Conservation (phyloP, 176 grass and related monocot genomes). For the Oryza glumipatula region DNA sequence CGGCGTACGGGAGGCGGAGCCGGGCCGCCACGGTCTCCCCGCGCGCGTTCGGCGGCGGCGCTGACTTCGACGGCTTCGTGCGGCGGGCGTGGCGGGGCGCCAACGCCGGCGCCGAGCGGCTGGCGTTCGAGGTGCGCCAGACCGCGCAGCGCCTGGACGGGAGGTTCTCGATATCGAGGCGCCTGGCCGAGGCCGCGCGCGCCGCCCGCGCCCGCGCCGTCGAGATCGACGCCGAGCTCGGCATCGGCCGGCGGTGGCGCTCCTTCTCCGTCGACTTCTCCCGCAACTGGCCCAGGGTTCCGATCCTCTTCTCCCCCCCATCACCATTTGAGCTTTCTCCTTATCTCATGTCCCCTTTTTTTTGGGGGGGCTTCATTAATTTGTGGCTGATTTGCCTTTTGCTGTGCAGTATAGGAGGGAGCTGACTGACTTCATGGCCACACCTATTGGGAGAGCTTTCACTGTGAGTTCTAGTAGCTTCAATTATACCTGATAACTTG, state of each 20-base stretch:
- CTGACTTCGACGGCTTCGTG: slow-evolving; percentile 69
- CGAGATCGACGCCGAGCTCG: slow-evolving; percentile 82
- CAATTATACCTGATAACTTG: background rate
- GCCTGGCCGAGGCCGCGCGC: slow-evolving; percentile 62
- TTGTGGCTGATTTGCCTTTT: slow-evolving; percentile 36
- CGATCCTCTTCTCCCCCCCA: background rate
- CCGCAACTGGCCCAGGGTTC: slow-evolving; percentile 92
- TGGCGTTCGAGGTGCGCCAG: slow-evolving; percentile 73
- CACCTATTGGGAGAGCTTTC: slow-evolving; percentile 72
- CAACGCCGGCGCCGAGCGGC: slow-evolving; percentile 78
- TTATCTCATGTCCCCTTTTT: no score
- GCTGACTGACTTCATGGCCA: slow-evolving; percentile 61
- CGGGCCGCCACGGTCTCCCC: slow-evolving; percentile 28
- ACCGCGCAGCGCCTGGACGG: slow-evolving; percentile 64
- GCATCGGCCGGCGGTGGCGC: slow-evolving; percentile 73
- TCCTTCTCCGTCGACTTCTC: slow-evolving; percentile 89
- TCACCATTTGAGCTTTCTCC: background rate
- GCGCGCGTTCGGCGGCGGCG: slow-evolving; percentile 72
- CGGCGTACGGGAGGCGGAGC: background rate
- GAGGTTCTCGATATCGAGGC: slow-evolving; percentile 58
- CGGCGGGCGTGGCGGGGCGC: slow-evolving; percentile 75
- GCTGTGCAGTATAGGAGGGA: slow-evolving; percentile 78
- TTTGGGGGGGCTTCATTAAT: background rate
- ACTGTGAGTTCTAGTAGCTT: slow-evolving; percentile 62
- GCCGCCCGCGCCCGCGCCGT: slow-evolving; percentile 52